These are phyloP conservation scores for Arthroderma uncinatum DNA, from an alignment of 2,329 filamentous ascomycete genomes.

Conservation along the genomic window DNA sequence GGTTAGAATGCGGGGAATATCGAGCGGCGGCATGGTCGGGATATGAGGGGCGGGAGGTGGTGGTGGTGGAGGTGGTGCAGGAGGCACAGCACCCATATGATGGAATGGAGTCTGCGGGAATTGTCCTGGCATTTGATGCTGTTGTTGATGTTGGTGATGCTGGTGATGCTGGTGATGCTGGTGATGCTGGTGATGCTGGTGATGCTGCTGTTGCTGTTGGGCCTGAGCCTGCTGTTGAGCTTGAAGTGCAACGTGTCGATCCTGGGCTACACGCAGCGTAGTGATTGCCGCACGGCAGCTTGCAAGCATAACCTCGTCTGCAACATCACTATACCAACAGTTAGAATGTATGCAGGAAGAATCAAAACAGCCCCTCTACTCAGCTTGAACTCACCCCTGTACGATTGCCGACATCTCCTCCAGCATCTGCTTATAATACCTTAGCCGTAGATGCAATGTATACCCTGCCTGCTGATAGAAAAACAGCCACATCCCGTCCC, in stretches of 20 bases:
- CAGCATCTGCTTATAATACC: conserved; percentile 42
- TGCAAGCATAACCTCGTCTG: conserved; percentile 14
- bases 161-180: not conserved
- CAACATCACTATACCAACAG: conserved; percentile 7
- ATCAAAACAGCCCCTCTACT: not conserved
- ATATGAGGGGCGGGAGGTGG: not conserved
- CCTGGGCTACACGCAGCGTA: conserved; percentile 9
- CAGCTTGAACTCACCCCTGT: conserved; percentile 33
- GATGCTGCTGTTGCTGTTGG: not conserved
- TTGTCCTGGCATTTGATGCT: conserved; percentile 3
- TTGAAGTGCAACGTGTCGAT: not conserved
- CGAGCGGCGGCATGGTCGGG: not conserved
- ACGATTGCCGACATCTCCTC: conserved; percentile 35
- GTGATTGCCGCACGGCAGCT: conserved; percentile 15
- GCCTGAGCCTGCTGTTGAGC: not conserved
- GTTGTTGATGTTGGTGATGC: conserved; percentile 6
- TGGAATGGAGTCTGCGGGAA: not conserved
- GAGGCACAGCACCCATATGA: not conserved
- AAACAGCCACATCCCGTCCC: conserved; percentile 39
- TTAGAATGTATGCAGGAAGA: not conserved
- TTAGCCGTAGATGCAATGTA: conserved; percentile 38
- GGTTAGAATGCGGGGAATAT: not conserved
- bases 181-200: not conserved
- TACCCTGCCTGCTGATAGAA: conserved; percentile 39
- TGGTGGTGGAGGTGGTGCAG: not conserved